Base-by-base conservation (phyloP, 1,139 yeast genomes). In the Magnusiomyces suaveolens region DNA sequence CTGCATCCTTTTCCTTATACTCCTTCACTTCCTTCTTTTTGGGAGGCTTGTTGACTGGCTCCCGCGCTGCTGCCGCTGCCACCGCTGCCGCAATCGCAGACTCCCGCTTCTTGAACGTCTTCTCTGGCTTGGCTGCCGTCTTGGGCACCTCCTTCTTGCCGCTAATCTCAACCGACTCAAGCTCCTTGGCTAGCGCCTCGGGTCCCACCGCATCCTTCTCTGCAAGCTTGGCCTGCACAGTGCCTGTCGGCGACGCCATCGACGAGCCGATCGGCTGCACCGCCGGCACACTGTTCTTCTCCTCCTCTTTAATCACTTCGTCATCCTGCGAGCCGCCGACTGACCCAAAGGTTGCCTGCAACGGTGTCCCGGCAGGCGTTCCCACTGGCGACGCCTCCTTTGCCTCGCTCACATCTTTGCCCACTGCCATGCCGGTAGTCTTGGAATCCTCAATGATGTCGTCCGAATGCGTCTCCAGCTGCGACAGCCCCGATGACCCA, bases 11-110 rank as follows among this genome's bases (percentile, higher is more conserved):
- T 36, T 47, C 47, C 44, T 56, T 60, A 32, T 55, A 47, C 41
- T 46, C 53, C 21, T 47, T 46, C 1, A 54, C 39, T 1, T 52
- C 49, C 39, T 41, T 41, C 44, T 54, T 56, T 21, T 56, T 54
- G 26, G 52, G 56, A 36, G 48, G 50, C 18, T 55, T 50, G 48
- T 54, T 56, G 41, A 43, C 53, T 20, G 44, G 44, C 50, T 56
- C 51, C 14, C 46, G 48, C 1, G 39, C 50, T n/a, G 43, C 52
- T 41, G 49, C 32, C n/a, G 51, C 33, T 46, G 51, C 20, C 47
- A 47, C 56, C n/a, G 50, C 56, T 43, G 43, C 43, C 6, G 44
- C 44, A 41, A 41, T n/a, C 10, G 25, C 51, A 36, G 25, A 49
- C 50, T 38, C 53, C 48, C 47, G 47, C 38, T 51, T 46, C 54